phyloP scores from a whole-genome alignment of 2,329 filamentous ascomycete species.

The Massarina eburnea region DNA sequence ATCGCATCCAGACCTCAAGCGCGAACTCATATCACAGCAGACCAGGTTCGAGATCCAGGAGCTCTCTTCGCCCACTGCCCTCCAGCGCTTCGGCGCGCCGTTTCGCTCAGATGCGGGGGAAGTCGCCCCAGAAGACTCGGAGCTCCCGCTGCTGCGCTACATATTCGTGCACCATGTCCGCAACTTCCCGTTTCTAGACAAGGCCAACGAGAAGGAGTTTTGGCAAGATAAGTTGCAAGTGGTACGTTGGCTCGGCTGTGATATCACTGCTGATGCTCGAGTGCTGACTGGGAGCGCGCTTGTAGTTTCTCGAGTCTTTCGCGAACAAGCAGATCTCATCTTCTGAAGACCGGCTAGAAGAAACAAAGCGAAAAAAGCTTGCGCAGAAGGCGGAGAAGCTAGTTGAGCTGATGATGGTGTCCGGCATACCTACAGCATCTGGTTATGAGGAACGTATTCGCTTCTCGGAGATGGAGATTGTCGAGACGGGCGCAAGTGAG shows the following conservation, averaged over 20 bases:
- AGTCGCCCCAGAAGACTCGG: constrained; percentile 88
- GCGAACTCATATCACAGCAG: constrained; percentile 89
- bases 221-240: constrained; percentile 98
- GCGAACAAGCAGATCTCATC: constrained; percentile 96
- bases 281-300: constrained; percentile 19
- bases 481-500: constrained; percentile 90
- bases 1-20: constrained; percentile 74
- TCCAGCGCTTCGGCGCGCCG: constrained; percentile 92
- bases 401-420: constrained; percentile 99
- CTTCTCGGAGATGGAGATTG: constrained; percentile 95
- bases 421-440: constrained; percentile 89
- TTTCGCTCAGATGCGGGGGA: constrained; percentile 93
- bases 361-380: constrained; percentile 91
- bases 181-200: constrained; percentile 96
- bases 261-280: constrained; percentile 5
- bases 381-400: constrained; percentile 92
- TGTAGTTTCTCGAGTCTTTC: constrained; percentile 91
- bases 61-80: constrained; percentile 89
- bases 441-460: constrained; percentile 97
- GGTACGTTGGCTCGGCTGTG: constrained; percentile 57
- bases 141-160: constrained; percentile 88
- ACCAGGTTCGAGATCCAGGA: constrained; percentile 88
- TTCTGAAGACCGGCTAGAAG: constrained; percentile 91
- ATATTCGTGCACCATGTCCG: constrained; percentile 98
- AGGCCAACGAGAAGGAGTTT: constrained; percentile 97